Evolutionary conservation across 2,329 filamentous ascomycete species (phyloP), one percentile per base, ranked within the genome.

Genomic region (Penicillium brasilianum): DNA sequence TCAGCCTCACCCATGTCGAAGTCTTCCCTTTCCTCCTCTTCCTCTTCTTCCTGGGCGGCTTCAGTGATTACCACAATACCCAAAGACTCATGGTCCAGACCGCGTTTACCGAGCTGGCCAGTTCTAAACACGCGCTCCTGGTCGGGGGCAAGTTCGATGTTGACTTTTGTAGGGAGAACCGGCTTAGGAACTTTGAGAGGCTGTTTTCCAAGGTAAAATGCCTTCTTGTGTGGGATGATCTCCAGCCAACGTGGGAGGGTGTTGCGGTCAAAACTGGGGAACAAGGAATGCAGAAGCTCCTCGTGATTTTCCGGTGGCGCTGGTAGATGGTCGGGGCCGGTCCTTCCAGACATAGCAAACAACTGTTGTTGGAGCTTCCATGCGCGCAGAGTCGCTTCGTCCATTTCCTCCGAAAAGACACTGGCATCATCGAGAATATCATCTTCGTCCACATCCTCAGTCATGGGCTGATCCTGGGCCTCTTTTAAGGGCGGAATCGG

Each of bases 61-160:
- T 72, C 72, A 9, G 68, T 69, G 68, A 85, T 80, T 28, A 76
- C 66, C 18, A 86, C 80, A 25, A 88, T 76, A 28, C 84, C 85
- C 61, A 87, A 83, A 50, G 87, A 85, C 48, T 87, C 85, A 11
- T 83, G 74, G 57, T 82, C 80, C 8, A 80, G 76, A 11, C 77
- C 75, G 30, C 80, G 77, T 66, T 85, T 84, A 41, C 81, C 80
- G 0, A 84, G 82, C 28, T 87, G 84, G 0, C 88, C 88, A n/a
- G 94, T 86, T 58, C 88, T 88, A 74, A 98, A 99, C 28, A 85
- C 83, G 69, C 93, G 92, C 75, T 96, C 92, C 67, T 96, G 91
- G 69, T 98, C 95, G 50, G 87, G 84, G 2, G 91, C 90, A 36
- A 98, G 81, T 63, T 99, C 95, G 14, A 99, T 83, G 63, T 88